These are phyloP conservation scores for Balakata baccata DNA, from an alignment of 345 rosid genomes.

Conservation along the genomic window DNA sequence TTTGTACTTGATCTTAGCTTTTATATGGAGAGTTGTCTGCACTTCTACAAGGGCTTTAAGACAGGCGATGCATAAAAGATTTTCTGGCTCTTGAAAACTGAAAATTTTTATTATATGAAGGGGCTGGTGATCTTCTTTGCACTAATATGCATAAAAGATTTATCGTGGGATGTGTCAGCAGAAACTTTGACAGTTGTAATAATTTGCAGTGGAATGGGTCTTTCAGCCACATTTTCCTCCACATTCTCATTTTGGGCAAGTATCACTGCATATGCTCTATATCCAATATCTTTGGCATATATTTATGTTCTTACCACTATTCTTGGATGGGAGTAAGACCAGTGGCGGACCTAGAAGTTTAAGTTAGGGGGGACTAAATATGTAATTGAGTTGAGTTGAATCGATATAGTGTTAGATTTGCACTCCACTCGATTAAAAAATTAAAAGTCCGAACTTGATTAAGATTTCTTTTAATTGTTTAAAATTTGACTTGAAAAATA, in stretches of 20 bases:
- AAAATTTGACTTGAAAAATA: too few species aligned
- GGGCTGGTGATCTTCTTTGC: conserved; percentile 36
- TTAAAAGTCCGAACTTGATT: too few species aligned
- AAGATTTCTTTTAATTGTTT: too few species aligned
- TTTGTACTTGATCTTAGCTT: too few species aligned
- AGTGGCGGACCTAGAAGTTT: too few species aligned
- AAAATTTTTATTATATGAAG: conserved; percentile 16
- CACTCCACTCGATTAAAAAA: too few species aligned
- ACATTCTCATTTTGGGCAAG: conserved; percentile 39
- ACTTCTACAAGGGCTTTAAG: too few species aligned
- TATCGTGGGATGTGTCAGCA: conserved; percentile 43
- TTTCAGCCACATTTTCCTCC: conserved; percentile 28
- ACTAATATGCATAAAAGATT: conserved; percentile 34
- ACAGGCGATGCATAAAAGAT: too few species aligned
- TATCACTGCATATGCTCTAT: conserved; percentile 29
- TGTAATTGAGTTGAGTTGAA: too few species aligned
- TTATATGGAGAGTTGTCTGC: background rate
- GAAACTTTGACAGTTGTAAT: conserved; percentile 35
- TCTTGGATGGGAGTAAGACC: conserved; percentile 41
- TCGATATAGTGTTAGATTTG: too few species aligned
- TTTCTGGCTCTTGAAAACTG: too few species aligned
- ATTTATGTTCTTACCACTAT: conserved; percentile 38
- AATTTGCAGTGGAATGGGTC: conserved; percentile 37
- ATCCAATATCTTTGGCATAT: conserved; percentile 38
- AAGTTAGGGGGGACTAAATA: too few species aligned